These are phyloP conservation scores for Tuber umbilicatum DNA, from an alignment of 495 filamentous ascomycete genomes.

Conservation along the genomic window DNA sequence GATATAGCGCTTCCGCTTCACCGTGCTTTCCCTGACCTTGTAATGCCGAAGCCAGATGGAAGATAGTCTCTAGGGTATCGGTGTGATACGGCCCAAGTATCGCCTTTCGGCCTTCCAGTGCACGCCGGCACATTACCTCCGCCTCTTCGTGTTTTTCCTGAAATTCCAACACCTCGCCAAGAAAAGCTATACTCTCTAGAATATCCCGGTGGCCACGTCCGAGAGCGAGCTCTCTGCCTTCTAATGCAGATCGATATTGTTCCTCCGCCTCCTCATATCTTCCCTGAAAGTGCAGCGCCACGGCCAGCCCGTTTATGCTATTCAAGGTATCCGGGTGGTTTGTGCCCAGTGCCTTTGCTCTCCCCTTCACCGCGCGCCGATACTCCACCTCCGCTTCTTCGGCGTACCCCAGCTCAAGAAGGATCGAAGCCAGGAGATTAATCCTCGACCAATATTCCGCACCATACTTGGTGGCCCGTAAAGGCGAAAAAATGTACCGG, in stretches of 20 bases:
- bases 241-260: constrained; percentile 25
- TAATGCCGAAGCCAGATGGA: neutral
- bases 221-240: constrained; percentile 35
- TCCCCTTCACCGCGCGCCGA: constrained; percentile 29
- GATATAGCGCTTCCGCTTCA: constrained; percentile 1
- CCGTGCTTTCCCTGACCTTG: neutral
- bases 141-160: constrained; percentile 42
- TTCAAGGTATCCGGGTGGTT: constrained; percentile 43
- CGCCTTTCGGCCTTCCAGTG: neutral
- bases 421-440: neutral
- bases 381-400: constrained; percentile 33
- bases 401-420: neutral
- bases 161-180: constrained; percentile 37
- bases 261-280: constrained; percentile 40
- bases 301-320: constrained; percentile 42
- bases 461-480: neutral
- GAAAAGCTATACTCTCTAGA: constrained; percentile 39
- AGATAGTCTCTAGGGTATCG: constrained; percentile 5
- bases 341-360: constrained; percentile 31
- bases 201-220: constrained; percentile 38
- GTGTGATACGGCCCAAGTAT: constrained; percentile 10
- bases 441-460: neutral
- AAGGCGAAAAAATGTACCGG: neutral
- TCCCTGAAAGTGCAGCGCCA: constrained; percentile 41
- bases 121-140: constrained; percentile 18